Base-by-base conservation (phyloP, 257 asterid genomes). In the Rauvolfia tetraphylla region DNA sequence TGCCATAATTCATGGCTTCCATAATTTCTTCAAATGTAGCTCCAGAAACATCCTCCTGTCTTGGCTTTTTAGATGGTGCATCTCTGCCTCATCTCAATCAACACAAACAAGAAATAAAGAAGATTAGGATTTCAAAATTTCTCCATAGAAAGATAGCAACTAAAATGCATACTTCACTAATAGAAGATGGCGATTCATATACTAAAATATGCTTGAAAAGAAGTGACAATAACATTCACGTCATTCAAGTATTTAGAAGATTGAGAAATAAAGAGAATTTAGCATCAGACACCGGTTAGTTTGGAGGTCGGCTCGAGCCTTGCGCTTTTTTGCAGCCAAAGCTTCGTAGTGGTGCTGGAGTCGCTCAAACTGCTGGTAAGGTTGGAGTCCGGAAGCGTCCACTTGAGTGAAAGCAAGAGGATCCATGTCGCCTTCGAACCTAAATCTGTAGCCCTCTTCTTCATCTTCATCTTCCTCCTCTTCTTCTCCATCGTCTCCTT, bases 1-100 rank as follows among this genome's bases (percentile, higher is more conserved):
- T 78, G 71, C 95, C 90, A 62, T 71, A 89, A 81, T 82, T 89
- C 93, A 93, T 88, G 75, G 85, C 84, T 84, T 91, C 98, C 93
- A 90, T 79, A 62, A 93, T 80, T 79, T 93, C 97, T 39, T 90
- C 92, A 46, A 86, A 83, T 48, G 79, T 87, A 15, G 91, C 96
- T 79, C 89, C 92, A 73, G 76, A 72, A 74, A 44, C 53, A 70
- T 87, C 92, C 79, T 85, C 98, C 79, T 83, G 80, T 73, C 98
- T 85, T 78, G 77, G 61, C 82, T 85, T 91, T 89, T 89, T 93
- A 38, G 93, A 85, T 14, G 88, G 85, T 63, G 42, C 57, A 72
- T 84, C 92, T 77, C 90, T 87, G 81, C 72, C 56, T 72, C 36
- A 53, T 62, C 78, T 59, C 80, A 73, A 38, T 48, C 33, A 27